Conservation (phyloP, 1,139 yeast species). For the Candida pseudocylindracea region DNA sequence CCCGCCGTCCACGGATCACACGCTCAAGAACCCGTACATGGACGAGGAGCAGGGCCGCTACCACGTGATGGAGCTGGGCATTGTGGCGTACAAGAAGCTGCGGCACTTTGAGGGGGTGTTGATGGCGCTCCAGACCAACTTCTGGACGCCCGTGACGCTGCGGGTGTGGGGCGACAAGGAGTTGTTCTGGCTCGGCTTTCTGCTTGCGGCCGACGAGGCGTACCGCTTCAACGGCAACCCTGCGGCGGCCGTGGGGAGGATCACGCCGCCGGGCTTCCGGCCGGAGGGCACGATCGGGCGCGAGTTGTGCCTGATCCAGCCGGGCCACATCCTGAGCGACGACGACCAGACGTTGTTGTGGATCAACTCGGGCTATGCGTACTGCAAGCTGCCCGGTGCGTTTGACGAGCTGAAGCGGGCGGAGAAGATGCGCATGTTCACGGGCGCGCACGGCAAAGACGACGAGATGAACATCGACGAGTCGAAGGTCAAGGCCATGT, state of each 20-base stretch:
- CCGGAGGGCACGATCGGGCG: conserved; percentile 4
- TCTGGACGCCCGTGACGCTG: conserved; percentile 14
- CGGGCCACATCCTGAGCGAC: conserved; percentile 11
- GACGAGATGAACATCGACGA: too few relatives aligned
- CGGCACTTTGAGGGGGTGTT: conserved; percentile 19
- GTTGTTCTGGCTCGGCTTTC: conserved; percentile 33
- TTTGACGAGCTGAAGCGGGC: conserved; percentile 4
- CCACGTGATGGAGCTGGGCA: conserved; percentile 31
- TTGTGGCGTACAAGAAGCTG: conserved; percentile 19
- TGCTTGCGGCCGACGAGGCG: conserved; percentile 27
- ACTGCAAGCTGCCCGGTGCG: conserved; percentile 3
- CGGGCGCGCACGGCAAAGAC: too few relatives aligned
- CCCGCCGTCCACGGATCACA: conserved; percentile 10
- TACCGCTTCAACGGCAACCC: conserved; percentile 25
- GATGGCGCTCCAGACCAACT: conserved; percentile 17
- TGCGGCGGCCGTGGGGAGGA: conserved; percentile 27
- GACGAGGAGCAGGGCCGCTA: conserved; percentile 7
- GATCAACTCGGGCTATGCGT: conserved; percentile 4
- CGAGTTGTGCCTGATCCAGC: conserved; percentile 16
- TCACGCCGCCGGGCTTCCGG: conserved; percentile 13
- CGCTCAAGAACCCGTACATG: conserved; percentile 11
- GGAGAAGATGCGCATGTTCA: conserved; percentile 4
- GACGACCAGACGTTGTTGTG: conserved; percentile 3
- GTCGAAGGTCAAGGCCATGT: conserved; percentile 1
- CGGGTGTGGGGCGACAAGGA: conserved; percentile 44